phyloP scores from a whole-genome alignment of 108 stramenopile genomes.

The Nannochloropsis salina region DNA sequence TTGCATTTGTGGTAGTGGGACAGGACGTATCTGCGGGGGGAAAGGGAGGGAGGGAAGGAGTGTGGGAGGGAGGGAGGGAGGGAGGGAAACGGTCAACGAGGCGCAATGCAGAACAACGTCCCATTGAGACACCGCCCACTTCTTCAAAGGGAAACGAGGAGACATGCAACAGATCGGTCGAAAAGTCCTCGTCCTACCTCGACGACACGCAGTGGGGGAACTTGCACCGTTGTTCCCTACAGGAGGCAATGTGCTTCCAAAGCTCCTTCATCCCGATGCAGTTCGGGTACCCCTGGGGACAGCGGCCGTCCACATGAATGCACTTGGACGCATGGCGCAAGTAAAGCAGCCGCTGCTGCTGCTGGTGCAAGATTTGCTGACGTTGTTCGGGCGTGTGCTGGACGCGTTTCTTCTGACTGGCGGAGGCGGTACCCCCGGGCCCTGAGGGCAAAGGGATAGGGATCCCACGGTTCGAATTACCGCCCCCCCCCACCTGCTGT shows the following conservation, averaged over 20 bases:
- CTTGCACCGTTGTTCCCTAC: conserved; percentile 89
- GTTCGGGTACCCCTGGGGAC: conserved; percentile 77
- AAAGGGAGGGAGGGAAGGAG: background rate
- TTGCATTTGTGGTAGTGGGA: conserved; percentile 97
- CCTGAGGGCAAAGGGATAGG: conserved; percentile 23
- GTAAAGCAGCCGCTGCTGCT: conserved; percentile 90
- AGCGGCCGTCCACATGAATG: conserved; percentile 67
- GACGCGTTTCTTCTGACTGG: conserved; percentile 50
- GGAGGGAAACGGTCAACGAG: background rate
- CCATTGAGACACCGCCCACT: no score
- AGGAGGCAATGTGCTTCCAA: conserved; percentile 97
- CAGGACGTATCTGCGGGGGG: conserved; percentile 69
- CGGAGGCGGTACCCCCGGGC: conserved; percentile 29
- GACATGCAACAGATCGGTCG: no score
- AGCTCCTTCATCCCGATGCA: conserved; percentile 93
- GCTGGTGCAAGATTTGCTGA: conserved; percentile 80
- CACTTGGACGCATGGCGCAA: conserved; percentile 96
- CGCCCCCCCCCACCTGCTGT: conserved; percentile 21
- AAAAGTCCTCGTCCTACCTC: no score
- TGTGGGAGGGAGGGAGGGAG: background rate
- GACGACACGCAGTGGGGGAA: conserved; percentile 90
- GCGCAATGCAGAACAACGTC: no score
- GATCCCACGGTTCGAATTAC: background rate
- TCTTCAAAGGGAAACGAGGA: background rate
- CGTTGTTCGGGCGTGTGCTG: conserved; percentile 22